phyloP scores from a whole-genome alignment of 768 basidiomycete genomes.

The Boletus speciosus region DNA sequence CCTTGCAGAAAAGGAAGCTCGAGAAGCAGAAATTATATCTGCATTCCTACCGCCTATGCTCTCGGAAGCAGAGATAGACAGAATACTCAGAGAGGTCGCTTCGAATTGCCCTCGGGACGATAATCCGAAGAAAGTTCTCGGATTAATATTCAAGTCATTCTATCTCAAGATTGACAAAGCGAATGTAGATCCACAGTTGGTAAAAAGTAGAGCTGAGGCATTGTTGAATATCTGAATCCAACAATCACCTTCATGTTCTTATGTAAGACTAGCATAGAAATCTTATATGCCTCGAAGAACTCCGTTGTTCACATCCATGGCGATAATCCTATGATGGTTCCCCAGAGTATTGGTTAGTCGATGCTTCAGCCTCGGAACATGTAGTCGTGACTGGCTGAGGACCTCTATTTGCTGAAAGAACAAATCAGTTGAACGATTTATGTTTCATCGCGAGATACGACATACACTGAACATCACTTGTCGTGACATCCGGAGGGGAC shows the following conservation, averaged over 20 bases:
- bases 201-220: constrained; percentile 48
- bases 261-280: neutral
- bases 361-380: neutral
- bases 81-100: constrained; percentile 43
- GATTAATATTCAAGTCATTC: constrained; percentile 59
- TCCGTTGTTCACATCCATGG: neutral
- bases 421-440: neutral
- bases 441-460: neutral
- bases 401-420: neutral
- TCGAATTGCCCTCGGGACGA: constrained; percentile 17
- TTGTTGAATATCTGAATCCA: constrained; percentile 27
- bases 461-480: constrained; percentile 13
- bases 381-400: neutral
- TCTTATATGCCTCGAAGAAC: neutral
- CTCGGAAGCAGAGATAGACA: constrained; percentile 53
- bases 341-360: neutral
- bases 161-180: constrained; percentile 60
- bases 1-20: constrained; percentile 58
- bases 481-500: constrained; percentile 10
- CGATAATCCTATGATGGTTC: constrained; percentile 3
- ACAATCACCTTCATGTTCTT: neutral
- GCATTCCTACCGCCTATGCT: constrained; percentile 59
- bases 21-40: constrained; percentile 54
- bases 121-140: constrained; percentile 32
- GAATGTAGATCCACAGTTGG: constrained; percentile 52